Evolutionary conservation across 192 early-diverging fungal species (phyloP), one percentile per base, ranked within the genome.

Genomic region (Phycomyces blakesleeanus): DNA sequence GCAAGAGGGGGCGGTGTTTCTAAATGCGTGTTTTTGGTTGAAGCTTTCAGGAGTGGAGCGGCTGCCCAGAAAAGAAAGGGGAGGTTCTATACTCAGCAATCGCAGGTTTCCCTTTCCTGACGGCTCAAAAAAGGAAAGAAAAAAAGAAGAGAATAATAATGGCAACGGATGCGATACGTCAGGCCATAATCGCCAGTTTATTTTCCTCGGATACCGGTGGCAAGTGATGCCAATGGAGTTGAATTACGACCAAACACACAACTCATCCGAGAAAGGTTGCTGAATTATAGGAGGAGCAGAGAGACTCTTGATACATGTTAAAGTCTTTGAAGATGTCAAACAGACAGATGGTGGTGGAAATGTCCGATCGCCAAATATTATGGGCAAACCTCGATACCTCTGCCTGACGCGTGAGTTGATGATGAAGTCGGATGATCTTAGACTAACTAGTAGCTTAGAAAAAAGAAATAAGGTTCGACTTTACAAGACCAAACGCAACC

Each of bases 321-420:
- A 85, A 65, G 73, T 81, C 37, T 77, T 76, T 47, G 81, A 85
- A 44, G 83, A 85, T 60, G 64, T 64, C 26, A 69, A 66, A 18
- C 63, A 59, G 49, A 58, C 55, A 72, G 56, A 72, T 57, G 42
- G 39, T 25, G 39, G 64, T 69, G 59, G 37, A 39, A 16, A 64
- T 57, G 10, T 38, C 47, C 1, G 53, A 65, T 65, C 63, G 11
- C 51, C 63, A 54, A 73, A 75, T 22, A 71, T 78, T 57, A 74
- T 79, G 44, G 74, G 68, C 53, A 85, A 80, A 38, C 74, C 75
- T 40, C 70, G 83, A 49, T 85, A 82, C 61, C 68, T 85, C 15
- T 76, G 81, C 41, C 57, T 82, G 53, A 79, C 83, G 25, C 74
- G 83, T 82, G 74, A 63, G 38, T 4, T 16, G 26, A 18, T 27